Evolutionary conservation across 106 monocot genomes (phyloP).

Genomic region (Iris macrosiphon): DNA sequence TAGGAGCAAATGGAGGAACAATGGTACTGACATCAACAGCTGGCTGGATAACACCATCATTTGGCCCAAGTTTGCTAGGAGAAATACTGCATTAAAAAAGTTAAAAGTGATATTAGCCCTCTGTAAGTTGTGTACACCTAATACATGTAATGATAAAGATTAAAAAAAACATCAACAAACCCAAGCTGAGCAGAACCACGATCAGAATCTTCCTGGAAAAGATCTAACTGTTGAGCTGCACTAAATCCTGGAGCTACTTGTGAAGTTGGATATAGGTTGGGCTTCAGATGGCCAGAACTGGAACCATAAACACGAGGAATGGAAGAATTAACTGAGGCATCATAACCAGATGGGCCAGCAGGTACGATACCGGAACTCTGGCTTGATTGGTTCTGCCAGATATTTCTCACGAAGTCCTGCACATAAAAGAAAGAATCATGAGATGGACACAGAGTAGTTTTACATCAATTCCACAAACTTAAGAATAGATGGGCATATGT

Average conservation of each 20-base stretch:
- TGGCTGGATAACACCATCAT: constrained; percentile 33
- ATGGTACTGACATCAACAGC: constrained; percentile 32
- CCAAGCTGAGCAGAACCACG: constrained; percentile 32
- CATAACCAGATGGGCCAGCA: constrained; percentile 26
- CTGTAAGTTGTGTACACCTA: too few relatives aligned
- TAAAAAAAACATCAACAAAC: constrained; percentile 15
- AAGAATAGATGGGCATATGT: neutral
- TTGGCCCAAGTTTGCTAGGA: constrained; percentile 19
- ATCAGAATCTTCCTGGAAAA: constrained; percentile 47
- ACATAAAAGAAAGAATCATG: constrained; percentile 5
- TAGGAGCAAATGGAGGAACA: constrained; percentile 30
- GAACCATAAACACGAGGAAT: constrained; percentile 45
- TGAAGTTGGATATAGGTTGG: constrained; percentile 31
- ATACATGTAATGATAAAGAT: neutral
- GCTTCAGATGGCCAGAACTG: constrained; percentile 26
- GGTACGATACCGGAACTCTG: constrained; percentile 48
- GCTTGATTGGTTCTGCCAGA: constrained; percentile 69
- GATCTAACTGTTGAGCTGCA: constrained; percentile 44
- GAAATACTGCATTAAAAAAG: constrained; percentile 16
- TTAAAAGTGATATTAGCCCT: neutral
- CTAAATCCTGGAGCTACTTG: constrained; percentile 46
- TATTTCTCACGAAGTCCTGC: constrained; percentile 80
- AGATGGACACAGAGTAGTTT: too few relatives aligned
- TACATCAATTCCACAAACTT: too few relatives aligned
- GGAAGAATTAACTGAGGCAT: constrained; percentile 29